Conservation (phyloP, 1,139 yeast genomes). For the Saccharomycopsis crataegensis region DNA sequence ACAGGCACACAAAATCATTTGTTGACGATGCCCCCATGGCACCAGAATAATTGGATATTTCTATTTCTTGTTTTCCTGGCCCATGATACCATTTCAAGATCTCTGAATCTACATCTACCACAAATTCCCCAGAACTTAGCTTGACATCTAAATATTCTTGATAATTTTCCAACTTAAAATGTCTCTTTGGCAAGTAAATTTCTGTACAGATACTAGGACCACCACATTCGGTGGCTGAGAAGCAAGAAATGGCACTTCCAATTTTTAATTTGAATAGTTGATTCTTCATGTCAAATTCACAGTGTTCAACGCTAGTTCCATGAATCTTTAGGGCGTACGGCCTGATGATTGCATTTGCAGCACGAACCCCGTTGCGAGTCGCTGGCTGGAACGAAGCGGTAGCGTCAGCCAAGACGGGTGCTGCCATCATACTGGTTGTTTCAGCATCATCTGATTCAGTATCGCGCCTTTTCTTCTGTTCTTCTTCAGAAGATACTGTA, state of each 20-base stretch:
- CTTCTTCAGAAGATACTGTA: not conserved
- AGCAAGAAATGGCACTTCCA: constrained; percentile 24
- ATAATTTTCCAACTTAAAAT: constrained; percentile 39
- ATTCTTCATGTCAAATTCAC: constrained; percentile 48
- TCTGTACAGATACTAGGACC: constrained; percentile 39
- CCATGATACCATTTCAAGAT: constrained; percentile 67
- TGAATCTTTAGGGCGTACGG: constrained; percentile 60
- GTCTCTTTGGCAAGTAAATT: constrained; percentile 65
- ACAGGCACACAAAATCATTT: too few relatives aligned
- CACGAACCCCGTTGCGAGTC: constrained; percentile 55
- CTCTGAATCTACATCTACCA: constrained; percentile 43
- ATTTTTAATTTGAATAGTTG: constrained; percentile 44
- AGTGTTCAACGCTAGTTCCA: constrained; percentile 40
- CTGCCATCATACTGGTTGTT: not conserved
- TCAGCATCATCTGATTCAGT: not conserved
- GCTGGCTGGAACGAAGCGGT: constrained; percentile 20
- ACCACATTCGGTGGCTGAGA: constrained; percentile 9
- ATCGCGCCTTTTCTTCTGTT: not conserved
- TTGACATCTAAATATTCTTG: constrained; percentile 33
- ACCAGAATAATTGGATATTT: not conserved
- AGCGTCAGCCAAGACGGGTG: not conserved
- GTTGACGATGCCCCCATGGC: too few relatives aligned
- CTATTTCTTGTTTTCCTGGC: constrained; percentile 29
- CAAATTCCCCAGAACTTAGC: constrained; percentile 49
- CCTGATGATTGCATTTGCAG: constrained; percentile 59